A percentile compares a stretch with the other conserved stretches of the same genome.
Conservation (phyloP, 2,329 filamentous ascomycete genomes). For the Aspergillus caelatus region DNA sequence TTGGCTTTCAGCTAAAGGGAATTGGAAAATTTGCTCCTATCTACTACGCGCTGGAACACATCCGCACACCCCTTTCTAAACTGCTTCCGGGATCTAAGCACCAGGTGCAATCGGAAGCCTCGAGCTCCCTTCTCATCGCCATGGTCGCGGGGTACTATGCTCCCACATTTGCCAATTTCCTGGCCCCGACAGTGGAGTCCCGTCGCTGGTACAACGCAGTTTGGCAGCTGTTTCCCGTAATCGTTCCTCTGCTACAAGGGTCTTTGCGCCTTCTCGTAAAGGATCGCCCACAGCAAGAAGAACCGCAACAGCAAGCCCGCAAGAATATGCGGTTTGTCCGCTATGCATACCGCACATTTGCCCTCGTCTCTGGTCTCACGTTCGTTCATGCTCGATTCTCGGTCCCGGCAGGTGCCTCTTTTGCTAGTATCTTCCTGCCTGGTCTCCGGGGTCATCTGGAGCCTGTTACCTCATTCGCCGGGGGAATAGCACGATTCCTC, state of each 20-base stretch:
- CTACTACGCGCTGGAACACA: constrained; percentile 10
- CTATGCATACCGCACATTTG: constrained; percentile 1
- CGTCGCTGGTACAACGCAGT: constrained; percentile 5
- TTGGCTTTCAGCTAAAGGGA: constrained; percentile 3
- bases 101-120: not conserved
- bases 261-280: not conserved
- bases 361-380: constrained; percentile 6
- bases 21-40: constrained; percentile 10
- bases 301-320: no score
- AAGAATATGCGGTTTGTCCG: not conserved
- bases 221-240: constrained; percentile 12
- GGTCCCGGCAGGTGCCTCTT: no score
- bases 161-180: constrained; percentile 7
- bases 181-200: not conserved
- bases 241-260: constrained; percentile 6
- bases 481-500: not conserved
- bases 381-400: not conserved
- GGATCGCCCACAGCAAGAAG: no score
- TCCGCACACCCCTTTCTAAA: constrained; percentile 6
- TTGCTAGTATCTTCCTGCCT: no score
- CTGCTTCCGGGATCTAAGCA: not conserved
- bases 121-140: not conserved
- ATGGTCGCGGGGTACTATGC: constrained; percentile 9
- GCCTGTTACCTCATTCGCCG: no score
- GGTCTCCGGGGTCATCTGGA: no score